Percentiles rank a stretch among this genome's conserved stretches.
These are phyloP conservation scores for Pseudozyma hubeiensis DNA, from an alignment of 1,284 basidiomycete species.

Conservation along the genomic window DNA sequence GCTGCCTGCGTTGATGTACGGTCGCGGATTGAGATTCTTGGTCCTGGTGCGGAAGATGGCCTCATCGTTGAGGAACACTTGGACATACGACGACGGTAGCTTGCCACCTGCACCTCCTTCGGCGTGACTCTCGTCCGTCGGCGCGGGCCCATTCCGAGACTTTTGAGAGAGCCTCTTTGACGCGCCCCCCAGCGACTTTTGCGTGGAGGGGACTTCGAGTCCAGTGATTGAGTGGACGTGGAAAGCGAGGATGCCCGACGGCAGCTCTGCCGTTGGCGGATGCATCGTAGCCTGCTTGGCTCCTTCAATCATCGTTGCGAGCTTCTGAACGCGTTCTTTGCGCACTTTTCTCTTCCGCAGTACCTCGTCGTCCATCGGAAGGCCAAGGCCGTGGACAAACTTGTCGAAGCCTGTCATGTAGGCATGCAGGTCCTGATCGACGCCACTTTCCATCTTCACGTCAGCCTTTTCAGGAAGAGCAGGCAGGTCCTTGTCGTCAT, in stretches of 20 bases:
- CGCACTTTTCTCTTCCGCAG: conserved; percentile 45
- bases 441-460: not conserved
- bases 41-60: conserved; percentile 62
- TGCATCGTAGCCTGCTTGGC: conserved; percentile 46
- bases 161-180: conserved; percentile 45
- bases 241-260: conserved; percentile 60
- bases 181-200: conserved; percentile 41
- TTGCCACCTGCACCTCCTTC: conserved; percentile 44
- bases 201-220: conserved; percentile 53
- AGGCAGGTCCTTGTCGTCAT: conserved; percentile 29
- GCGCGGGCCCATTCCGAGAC: conserved; percentile 24
- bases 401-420: conserved; percentile 60
- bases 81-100: conserved; percentile 62
- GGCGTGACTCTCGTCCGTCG: conserved; percentile 43
- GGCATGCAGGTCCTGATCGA: conserved; percentile 16
- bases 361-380: conserved; percentile 56
- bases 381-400: conserved; percentile 54
- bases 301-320: conserved; percentile 52
- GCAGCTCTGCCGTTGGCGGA: conserved; percentile 46
- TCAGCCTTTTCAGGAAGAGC: conserved; percentile 8
- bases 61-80: conserved; percentile 64
- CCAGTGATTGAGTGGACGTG: conserved; percentile 61
- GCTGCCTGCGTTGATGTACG: conserved; percentile 62
- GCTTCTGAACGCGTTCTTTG: conserved; percentile 53
- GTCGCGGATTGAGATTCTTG: conserved; percentile 59